A percentile compares a stretch with the other conserved stretches of the same genome.
Evolutionary conservation across 2,329 filamentous ascomycete genomes (phyloP).

Genomic region (Magnaporthiopsis rhizophila): DNA sequence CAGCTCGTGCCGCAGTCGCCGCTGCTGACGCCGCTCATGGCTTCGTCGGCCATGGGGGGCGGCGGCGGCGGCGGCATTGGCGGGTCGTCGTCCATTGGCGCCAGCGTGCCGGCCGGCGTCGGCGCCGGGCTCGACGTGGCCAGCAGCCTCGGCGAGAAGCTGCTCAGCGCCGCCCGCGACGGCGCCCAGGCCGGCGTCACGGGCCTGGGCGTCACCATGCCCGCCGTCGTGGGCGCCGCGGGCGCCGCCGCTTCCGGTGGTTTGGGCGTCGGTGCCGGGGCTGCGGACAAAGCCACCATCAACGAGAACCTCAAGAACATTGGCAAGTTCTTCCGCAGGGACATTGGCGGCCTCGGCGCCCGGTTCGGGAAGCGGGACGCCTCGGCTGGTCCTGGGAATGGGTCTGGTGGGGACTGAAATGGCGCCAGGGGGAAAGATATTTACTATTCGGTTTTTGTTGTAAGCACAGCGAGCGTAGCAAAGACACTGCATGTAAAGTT

Average conservation of each 20-base stretch:
- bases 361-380: slow-evolving; percentile 60
- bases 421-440: not conserved
- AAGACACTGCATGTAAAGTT: not conserved
- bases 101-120: not conserved
- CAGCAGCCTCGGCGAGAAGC: slow-evolving; percentile 63
- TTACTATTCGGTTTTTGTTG: not conserved
- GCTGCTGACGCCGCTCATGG: slow-evolving; percentile 60
- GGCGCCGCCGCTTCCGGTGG: slow-evolving; percentile 7
- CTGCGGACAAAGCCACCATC: slow-evolving; percentile 55
- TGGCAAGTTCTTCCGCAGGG: slow-evolving; percentile 89
- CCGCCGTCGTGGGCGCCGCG: slow-evolving; percentile 29
- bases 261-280: too few species aligned
- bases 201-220: slow-evolving; percentile 68
- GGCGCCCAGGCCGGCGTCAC: slow-evolving; percentile 53
- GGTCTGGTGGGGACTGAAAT: slow-evolving; percentile 19
- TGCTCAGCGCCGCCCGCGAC: slow-evolving; percentile 82
- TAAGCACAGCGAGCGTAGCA: not conserved
- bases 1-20: slow-evolving; percentile 64
- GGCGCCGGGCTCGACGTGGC: slow-evolving; percentile 11
- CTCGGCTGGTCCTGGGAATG: slow-evolving; percentile 12
- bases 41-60: slow-evolving; percentile 29
- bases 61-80: slow-evolving; percentile 16
- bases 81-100: too few species aligned
- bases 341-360: slow-evolving; percentile 68
- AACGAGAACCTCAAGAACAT: slow-evolving; percentile 95